Evolutionary conservation across 1,284 basidiomycete genomes (phyloP), one percentile per base, ranked within the genome.

Genomic region (Exsudoporus floridanus): DNA sequence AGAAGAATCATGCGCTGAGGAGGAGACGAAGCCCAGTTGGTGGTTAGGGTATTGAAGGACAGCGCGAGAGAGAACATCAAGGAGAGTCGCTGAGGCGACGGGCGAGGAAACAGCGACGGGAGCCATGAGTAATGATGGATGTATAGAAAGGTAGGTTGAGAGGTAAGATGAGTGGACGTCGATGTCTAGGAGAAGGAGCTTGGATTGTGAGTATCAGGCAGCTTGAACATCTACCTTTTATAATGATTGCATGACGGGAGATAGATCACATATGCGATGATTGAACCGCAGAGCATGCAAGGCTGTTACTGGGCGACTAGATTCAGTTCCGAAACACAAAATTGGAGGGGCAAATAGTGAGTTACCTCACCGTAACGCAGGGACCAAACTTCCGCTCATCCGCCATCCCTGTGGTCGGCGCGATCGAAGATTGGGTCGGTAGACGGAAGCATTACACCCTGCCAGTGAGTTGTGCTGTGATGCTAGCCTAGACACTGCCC

Each of bases 1-100:
- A 5, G 69, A 59, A 6, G 62, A 70, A 31, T 69, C 57, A 14
- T 66, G 66, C 7, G 66, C 63, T 0, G 70, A 70, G 4, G 65
- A 70, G 0, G 69, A 58, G 40, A 68, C 53, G 14, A 68, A 68
- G 7, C 52, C 44, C 19, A 68, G 55, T 9, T 70, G 54, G 27
- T 58, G 70, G 6, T 39, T 18, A 3, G 70, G 65, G 28, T 69
- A 63, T 10, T 53, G 55, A 7, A 25, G n/a, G 16, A 52, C 65
- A 0, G 63, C 65, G 10, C 44, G 55, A 46, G 53, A 50, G 16
- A 71, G 36, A n/a, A 70, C 45, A 23, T 68, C 57, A 12, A 63
- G 36, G 8, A 69, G 55, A 8, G 62, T 68, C 39, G 48, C 49
- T 19, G 55, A 33, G 45, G 53, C 7, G 27, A 44, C 6, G 35